Conservation (phyloP, 2,329 filamentous ascomycete genomes). For the Pyrenophora seminiperda region DNA sequence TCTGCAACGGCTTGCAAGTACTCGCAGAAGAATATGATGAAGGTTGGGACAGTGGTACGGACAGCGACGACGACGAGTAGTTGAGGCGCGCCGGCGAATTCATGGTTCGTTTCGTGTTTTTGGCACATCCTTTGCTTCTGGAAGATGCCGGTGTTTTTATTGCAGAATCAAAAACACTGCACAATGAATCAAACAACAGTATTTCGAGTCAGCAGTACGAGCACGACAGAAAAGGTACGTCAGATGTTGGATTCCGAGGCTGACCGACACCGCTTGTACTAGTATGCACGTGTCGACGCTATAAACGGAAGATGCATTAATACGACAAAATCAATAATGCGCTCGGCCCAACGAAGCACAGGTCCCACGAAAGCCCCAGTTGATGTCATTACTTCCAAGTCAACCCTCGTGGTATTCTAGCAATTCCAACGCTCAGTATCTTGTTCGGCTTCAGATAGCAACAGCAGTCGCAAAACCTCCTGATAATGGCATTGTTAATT, state of each 20-base stretch:
- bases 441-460: neutral
- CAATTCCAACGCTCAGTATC: neutral
- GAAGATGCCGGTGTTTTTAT: neutral
- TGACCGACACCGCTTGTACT: constrained; percentile 9
- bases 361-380: no score
- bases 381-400: no score
- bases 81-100: neutral
- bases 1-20: constrained; percentile 80
- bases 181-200: neutral
- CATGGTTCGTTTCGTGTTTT: neutral
- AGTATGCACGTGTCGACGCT: constrained; percentile 24
- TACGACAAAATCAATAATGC: constrained; percentile 26
- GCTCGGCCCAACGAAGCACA: neutral
- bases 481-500: neutral
- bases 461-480: neutral
- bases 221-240: neutral
- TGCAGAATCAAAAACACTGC: neutral
- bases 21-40: constrained; percentile 89
- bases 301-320: constrained; percentile 24
- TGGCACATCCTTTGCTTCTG: neutral
- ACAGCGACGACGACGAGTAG: constrained; percentile 69
- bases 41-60: constrained; percentile 75
- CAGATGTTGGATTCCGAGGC: constrained; percentile 5
- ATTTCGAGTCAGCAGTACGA: neutral
- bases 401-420: neutral